These are phyloP conservation scores for Cocos nucifera DNA, from an alignment of 176 grass and related monocot genomes.

Conservation along the genomic window DNA sequence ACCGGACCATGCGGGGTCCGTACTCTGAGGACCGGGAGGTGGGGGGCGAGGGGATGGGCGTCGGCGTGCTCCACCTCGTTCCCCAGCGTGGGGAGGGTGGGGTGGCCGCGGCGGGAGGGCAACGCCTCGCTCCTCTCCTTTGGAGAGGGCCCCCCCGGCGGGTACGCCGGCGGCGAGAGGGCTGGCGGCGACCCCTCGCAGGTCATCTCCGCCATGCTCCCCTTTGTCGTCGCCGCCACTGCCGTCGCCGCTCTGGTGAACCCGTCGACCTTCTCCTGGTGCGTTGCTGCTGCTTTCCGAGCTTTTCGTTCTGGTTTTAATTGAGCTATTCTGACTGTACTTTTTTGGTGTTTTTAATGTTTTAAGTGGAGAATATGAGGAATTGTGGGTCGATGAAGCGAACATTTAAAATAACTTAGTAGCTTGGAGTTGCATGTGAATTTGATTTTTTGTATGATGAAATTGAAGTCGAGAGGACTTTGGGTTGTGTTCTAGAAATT, in stretches of 20 bases:
- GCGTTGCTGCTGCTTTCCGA: background rate
- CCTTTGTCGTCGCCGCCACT: slow-evolving; percentile 67
- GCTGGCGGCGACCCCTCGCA: slow-evolving; percentile 35
- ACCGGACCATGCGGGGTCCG: background rate
- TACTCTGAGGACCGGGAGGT: background rate
- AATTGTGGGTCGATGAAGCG: too few relatives aligned
- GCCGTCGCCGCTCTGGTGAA: slow-evolving; percentile 60
- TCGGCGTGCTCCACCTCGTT: slow-evolving; percentile 46
- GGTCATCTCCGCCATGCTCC: slow-evolving; percentile 56
- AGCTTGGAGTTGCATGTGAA: too few relatives aligned
- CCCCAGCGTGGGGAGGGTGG: slow-evolving; percentile 34
- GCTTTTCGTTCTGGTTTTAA: slow-evolving; percentile 5
- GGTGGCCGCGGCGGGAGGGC: slow-evolving; percentile 45
- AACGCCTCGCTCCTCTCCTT: slow-evolving; percentile 48
- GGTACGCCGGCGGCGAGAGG: background rate
- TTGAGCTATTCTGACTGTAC: slow-evolving; percentile 2
- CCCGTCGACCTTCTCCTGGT: slow-evolving; percentile 80
- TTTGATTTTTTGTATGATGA: too few relatives aligned
- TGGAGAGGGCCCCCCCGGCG: slow-evolving; percentile 4
- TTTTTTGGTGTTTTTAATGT: slow-evolving; percentile 1
- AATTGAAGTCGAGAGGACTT: too few relatives aligned
- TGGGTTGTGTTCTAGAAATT: too few relatives aligned
- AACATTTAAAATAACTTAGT: too few relatives aligned
- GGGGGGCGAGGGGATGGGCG: slow-evolving; percentile 12
- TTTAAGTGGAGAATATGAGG: background rate